Conservation (phyloP, 345 rosid species). For the Euclidium syriacum region DNA sequence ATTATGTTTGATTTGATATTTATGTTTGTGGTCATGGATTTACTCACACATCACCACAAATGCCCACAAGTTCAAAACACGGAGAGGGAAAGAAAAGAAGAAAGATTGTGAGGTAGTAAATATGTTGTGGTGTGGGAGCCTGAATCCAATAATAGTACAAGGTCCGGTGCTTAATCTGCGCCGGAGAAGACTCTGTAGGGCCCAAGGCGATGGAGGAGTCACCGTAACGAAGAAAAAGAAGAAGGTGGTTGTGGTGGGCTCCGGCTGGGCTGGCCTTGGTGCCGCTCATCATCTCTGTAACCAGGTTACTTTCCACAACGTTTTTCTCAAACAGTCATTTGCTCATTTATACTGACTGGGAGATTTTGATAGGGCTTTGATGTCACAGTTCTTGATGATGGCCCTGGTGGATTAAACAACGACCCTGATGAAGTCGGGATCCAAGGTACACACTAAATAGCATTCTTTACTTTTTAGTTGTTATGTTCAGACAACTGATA, state of each 20-base stretch:
- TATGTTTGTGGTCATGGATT: neutral
- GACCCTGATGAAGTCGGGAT: slow-evolving; percentile 41
- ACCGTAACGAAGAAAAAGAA: slow-evolving; percentile 19
- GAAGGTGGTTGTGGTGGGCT: slow-evolving; percentile 50
- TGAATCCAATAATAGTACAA: neutral
- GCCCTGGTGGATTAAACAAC: slow-evolving; percentile 23
- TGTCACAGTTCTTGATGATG: slow-evolving; percentile 54
- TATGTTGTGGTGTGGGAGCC: slow-evolving; percentile 11
- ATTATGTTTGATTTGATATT: neutral
- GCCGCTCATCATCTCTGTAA: slow-evolving; percentile 60
- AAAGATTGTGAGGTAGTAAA: neutral
- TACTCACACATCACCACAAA: neutral
- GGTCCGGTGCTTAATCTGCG: neutral
- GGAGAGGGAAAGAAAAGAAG: neutral
- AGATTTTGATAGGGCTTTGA: slow-evolving; percentile 46
- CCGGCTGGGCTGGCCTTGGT: slow-evolving; percentile 66
- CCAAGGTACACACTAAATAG: slow-evolving; percentile 35
- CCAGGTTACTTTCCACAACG: slow-evolving; percentile 16
- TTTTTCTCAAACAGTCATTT: neutral
- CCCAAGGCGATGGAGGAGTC: slow-evolving; percentile 17
- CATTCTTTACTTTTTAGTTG: too few species aligned
- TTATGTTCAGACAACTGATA: neutral
- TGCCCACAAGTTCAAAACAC: neutral
- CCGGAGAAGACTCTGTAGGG: slow-evolving; percentile 18
- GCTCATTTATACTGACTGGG: neutral